phyloP scores from a whole-genome alignment of 805 yeast species.

The Candida manassasensis region DNA sequence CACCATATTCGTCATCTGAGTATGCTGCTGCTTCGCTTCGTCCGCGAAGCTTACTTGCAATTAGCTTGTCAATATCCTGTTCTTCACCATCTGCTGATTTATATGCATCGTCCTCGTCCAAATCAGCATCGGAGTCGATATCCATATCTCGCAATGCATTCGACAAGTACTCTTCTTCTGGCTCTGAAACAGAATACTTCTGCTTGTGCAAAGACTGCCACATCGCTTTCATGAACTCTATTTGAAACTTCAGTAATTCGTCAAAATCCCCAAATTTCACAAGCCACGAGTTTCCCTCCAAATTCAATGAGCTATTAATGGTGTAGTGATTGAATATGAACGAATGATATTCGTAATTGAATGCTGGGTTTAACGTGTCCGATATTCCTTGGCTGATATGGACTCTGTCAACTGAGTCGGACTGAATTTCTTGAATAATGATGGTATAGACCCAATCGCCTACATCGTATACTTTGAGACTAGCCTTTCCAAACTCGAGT shows the following conservation, averaged over 20 bases:
- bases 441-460: slow-evolving; percentile 53
- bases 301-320: slow-evolving; percentile 14
- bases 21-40: slow-evolving; percentile 2
- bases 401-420: slow-evolving; percentile 2
- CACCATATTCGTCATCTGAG: slow-evolving; percentile 15
- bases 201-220: slow-evolving; percentile 58
- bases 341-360: slow-evolving; percentile 50
- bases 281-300: slow-evolving; percentile 55
- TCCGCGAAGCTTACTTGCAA: slow-evolving; percentile 3
- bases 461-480: slow-evolving; percentile 34
- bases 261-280: slow-evolving; percentile 45
- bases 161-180: slow-evolving; percentile 52
- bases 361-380: slow-evolving; percentile 59
- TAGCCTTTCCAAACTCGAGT: slow-evolving; percentile 26
- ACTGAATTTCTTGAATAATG: slow-evolving; percentile 27
- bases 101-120: slow-evolving; percentile 14
- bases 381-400: slow-evolving; percentile 16
- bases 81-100: slow-evolving; percentile 32
- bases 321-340: slow-evolving; percentile 60
- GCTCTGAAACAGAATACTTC: slow-evolving; percentile 42
- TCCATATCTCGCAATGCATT: slow-evolving; percentile 44
- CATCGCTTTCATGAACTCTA: slow-evolving; percentile 43
- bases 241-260: slow-evolving; percentile 49
- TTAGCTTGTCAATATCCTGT: slow-evolving; percentile 1
- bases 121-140: slow-evolving; percentile 22